Evolutionary conservation across 2,329 filamentous ascomycete genomes (phyloP).

Genomic region (Cladobotryum protrusum): DNA sequence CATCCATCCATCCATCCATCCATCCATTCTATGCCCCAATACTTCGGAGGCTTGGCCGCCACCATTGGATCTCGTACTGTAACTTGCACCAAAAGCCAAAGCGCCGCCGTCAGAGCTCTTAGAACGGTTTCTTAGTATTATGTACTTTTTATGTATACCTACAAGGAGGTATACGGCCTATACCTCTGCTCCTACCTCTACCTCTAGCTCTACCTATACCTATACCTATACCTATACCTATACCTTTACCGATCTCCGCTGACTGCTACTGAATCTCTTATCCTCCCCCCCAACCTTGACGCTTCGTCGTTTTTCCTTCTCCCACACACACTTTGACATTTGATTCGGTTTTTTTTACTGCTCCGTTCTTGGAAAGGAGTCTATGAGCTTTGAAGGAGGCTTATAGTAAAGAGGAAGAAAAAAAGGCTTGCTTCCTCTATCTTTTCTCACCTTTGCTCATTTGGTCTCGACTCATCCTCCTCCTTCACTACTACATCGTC

Average conservation of each 20-base stretch:
- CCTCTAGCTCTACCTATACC: too few species aligned
- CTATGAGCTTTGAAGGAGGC: background rate
- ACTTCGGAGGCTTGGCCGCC: slow-evolving; percentile 5
- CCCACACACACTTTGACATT: slow-evolving; percentile 5
- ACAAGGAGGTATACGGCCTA: too few species aligned
- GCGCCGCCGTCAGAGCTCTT: background rate
- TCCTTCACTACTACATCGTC: background rate
- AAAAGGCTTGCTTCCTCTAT: background rate
- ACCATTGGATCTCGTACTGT: slow-evolving; percentile 5
- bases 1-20: background rate
- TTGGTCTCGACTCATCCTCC: too few species aligned
- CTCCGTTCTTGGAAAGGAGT: background rate
- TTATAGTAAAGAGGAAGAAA: background rate
- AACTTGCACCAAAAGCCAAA: too few species aligned
- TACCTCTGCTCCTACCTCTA: too few species aligned
- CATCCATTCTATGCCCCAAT: too few species aligned
- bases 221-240: background rate
- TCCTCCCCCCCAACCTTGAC: background rate
- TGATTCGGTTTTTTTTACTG: background rate
- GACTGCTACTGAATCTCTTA: slow-evolving; percentile 1
- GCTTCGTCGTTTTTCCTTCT: background rate
- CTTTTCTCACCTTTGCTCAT: slow-evolving; percentile 1
- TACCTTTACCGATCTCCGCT: slow-evolving; percentile 2
- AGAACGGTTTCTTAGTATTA: background rate
- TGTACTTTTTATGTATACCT: too few species aligned